Base-by-base conservation (phyloP, 305 asterid species). In the Salvia sclarea region DNA sequence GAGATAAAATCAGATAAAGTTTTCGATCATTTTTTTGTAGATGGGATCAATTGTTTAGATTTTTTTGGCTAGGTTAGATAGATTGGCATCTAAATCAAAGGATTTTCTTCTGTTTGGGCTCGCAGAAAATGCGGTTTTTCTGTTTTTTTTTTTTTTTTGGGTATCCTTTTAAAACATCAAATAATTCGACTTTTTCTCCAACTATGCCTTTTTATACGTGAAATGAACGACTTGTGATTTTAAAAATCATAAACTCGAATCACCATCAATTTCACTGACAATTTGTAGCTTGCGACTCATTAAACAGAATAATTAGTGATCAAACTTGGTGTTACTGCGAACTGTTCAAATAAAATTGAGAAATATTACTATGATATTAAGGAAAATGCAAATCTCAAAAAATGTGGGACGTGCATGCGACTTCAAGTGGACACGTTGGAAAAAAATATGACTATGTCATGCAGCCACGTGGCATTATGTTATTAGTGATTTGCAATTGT, bases 371-470 rank as follows among this genome's bases (percentile, higher is more conserved):
- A 13, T 43, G 30, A 25, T 1, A 25, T 4, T 4, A 25, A 25
- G 4, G 3, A 25, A 25, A 25, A 25, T 25, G 30, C 30, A 25
- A 25, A 25, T 25, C 2, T 4, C 2, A 25, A 14, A 16, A 45
- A 6, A 14, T 45, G 11, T 21, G 35, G 25, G 30, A 52, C 35
- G 25, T 38, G 75, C 70, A 61, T 61, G 65, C 16, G 31, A 21
- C 33, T 33, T 40, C 17, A 44, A 33, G 44, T 56, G 14, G 72
- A 64, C 72, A 56, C 77, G 71, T 72, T 24, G 64, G 20, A 28
- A 43, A 14, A 43, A 14, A 2, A 16, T 20, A 9, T 53, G 13
- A 31, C 71, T 41, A n/a, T 53, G 31, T 64, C 62, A 64, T 35
- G 44, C 50, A 48, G 33, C 55, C 2, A 57, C 56, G 77, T 65